Conservation (phyloP, 1,139 yeast genomes). For the Yamadazyma spencermartinsiae region DNA sequence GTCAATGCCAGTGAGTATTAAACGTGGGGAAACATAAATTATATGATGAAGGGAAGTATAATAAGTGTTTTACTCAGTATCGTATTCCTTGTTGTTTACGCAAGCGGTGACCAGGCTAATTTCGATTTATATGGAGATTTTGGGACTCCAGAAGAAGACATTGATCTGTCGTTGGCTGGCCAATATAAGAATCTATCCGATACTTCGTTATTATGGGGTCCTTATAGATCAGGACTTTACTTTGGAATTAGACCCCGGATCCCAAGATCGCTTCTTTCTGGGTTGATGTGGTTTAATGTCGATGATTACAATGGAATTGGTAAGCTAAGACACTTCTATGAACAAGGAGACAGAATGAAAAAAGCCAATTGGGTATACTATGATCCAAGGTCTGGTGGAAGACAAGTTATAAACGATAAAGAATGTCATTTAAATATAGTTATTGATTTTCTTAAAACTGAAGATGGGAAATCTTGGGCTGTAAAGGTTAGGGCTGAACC, state of each 20-base stretch:
- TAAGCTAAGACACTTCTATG: slow-evolving; percentile 75
- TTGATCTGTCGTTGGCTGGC: slow-evolving; percentile 17
- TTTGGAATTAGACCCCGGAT: slow-evolving; percentile 81
- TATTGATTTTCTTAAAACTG: slow-evolving; percentile 75
- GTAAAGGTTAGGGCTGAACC: slow-evolving; percentile 67
- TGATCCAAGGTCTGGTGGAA: slow-evolving; percentile 88
- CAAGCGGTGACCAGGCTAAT: slow-evolving; percentile 3
- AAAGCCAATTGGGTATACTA: slow-evolving; percentile 84
- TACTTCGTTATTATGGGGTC: slow-evolving; percentile 73
- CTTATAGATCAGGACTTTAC: slow-evolving; percentile 85
- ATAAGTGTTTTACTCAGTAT: not conserved
- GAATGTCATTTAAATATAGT: slow-evolving; percentile 63
- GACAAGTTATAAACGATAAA: slow-evolving; percentile 69
- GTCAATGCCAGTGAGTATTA: no score
- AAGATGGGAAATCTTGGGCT: slow-evolving; percentile 78
- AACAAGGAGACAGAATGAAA: slow-evolving; percentile 67
- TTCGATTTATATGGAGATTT: slow-evolving; percentile 6
- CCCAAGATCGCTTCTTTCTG: slow-evolving; percentile 76
- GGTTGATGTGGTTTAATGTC: slow-evolving; percentile 86
- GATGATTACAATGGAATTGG: slow-evolving; percentile 59
- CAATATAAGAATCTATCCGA: slow-evolving; percentile 30
- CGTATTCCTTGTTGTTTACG: not conserved
- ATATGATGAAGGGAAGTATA: not conserved
- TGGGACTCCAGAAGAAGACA: slow-evolving; percentile 2
- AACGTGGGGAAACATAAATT: not conserved